phyloP scores from a whole-genome alignment of 495 filamentous ascomycete species.

The Astrothelium macrocarpum region DNA sequence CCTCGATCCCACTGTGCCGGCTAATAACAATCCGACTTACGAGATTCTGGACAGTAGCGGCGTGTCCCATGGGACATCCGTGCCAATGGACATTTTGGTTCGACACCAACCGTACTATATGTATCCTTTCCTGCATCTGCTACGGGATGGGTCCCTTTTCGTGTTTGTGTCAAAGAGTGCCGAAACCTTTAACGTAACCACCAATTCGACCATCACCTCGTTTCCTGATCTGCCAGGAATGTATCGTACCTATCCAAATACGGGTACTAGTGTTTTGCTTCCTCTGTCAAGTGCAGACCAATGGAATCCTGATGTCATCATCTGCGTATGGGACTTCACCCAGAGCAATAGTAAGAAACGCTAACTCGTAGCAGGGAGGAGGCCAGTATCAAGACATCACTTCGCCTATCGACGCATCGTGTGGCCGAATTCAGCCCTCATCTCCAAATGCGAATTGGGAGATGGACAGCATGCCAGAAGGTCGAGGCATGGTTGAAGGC shows the following conservation, averaged over 20 bases:
- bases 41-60: constrained; percentile 44
- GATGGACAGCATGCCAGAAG: constrained; percentile 55
- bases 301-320: constrained; percentile 46
- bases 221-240: constrained; percentile 50
- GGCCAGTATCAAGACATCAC: constrained; percentile 55
- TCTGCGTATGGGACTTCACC: constrained; percentile 35
- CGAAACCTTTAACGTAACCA: constrained; percentile 44
- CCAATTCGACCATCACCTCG: constrained; percentile 32
- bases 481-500: constrained; percentile 52
- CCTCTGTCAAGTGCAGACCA: constrained; percentile 43
- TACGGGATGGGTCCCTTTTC: constrained; percentile 47
- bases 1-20: constrained; percentile 42
- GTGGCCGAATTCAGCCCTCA: constrained; percentile 49
- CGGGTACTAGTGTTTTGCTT: constrained; percentile 50
- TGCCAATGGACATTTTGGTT: constrained; percentile 41
- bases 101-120: constrained; percentile 56
- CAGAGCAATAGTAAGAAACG: neutral
- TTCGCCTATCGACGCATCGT: constrained; percentile 48
- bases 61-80: constrained; percentile 35
- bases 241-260: constrained; percentile 56
- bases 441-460: constrained; percentile 44
- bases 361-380: constrained; percentile 29
- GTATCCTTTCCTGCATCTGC: constrained; percentile 55
- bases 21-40: constrained; percentile 57
- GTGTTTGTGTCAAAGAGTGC: constrained; percentile 47